Base-by-base conservation (phyloP, 192 early-diverging fungal species). In the Backusella sp. region DNA sequence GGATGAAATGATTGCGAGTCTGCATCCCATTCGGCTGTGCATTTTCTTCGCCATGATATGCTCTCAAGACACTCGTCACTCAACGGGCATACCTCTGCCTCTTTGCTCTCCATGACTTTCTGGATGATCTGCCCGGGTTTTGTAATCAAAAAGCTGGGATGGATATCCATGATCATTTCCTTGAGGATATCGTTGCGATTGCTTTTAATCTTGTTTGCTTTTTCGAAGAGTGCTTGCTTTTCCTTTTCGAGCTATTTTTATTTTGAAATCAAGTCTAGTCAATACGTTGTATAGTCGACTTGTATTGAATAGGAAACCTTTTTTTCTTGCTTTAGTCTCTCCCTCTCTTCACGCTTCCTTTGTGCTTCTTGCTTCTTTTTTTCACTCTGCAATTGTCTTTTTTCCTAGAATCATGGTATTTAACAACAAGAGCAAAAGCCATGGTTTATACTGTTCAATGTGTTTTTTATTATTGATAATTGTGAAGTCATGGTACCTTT, bases 161-260 rank as follows among this genome's bases (percentile, higher is more conserved):
- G 85, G 4, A 86, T 66, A 26, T 81, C 78, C 0, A 88, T 26
- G 37, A 86, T 80, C 67, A 86, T 84, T 67, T 88, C 87, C 36
- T 85, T 78, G 9, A 82, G 41, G 0, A 39, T 66, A 11, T 86
- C 74, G 0, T 56, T 71, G 14, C 81, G 75, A 26, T 79, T 65
- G 19, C 32, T 70, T 5, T 73, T 78, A 3, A 85, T 32, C 8
- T 77, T 76, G 65, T 88, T 88, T 3, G 73, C 84, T 21, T 80
- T 53, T 36, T 74, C 72, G 5, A 80, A 36, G 1, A 77, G 67
- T 17, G 76, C 62, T 2, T 19, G 39, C 4, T 73, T 78, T 59
- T 65, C 44, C 32, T 72, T 82, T 30, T 83, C 79, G 37, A 66
- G 36, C 46, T 46, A 74, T 76, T 37, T 2, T 32, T 2, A 49